A percentile compares a stretch with the other conserved stretches of the same genome.
Conservation (phyloP, 129 eudicot species). For the Lactuca sativa region DNA sequence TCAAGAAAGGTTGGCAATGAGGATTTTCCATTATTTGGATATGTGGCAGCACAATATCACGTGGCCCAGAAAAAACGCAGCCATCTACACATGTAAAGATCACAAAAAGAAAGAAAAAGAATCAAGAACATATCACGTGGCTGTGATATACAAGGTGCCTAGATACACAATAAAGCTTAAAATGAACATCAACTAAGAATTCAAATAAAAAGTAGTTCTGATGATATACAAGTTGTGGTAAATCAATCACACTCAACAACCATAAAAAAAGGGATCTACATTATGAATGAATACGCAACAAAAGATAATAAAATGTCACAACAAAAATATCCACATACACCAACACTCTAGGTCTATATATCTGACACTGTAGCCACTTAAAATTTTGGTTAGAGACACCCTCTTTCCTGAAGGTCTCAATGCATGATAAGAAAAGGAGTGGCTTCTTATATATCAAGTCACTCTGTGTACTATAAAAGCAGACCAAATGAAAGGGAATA, state of each 20-base stretch:
- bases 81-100: conserved; percentile 51
- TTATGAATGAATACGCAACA: neutral
- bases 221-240: neutral
- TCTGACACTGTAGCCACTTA: no score
- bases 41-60: conserved; percentile 35
- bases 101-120: conserved; percentile 24
- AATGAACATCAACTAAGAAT: conserved; percentile 4
- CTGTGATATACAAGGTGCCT: conserved; percentile 24
- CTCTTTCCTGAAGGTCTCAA: no score
- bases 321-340: neutral
- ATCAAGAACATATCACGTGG: conserved; percentile 32
- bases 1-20: conserved; percentile 32
- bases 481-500: conserved; percentile 6
- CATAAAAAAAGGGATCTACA: neutral
- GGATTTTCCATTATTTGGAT: conserved; percentile 17
- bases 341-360: no score
- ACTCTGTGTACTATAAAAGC: neutral
- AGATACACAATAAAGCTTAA: conserved; percentile 10
- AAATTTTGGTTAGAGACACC: no score
- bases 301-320: neutral
- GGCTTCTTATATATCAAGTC: neutral
- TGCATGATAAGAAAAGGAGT: neutral
- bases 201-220: neutral
- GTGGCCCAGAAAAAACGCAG: conserved; percentile 37
- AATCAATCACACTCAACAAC: neutral